Evolutionary conservation across 257 asterid genomes (phyloP).

Genomic region (Fraxinus cuspidata): DNA sequence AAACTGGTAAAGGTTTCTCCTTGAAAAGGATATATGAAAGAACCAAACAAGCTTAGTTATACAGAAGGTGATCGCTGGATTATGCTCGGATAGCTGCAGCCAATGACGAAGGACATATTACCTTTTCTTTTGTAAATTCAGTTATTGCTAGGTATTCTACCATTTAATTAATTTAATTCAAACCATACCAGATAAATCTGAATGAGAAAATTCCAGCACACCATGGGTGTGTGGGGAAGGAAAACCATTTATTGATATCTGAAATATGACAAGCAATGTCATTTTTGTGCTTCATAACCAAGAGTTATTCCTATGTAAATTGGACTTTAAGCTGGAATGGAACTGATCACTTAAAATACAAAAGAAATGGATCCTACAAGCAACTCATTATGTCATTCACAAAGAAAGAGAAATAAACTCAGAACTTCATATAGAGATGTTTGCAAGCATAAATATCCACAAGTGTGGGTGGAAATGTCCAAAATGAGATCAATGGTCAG

Average conservation of each 20-base stretch:
- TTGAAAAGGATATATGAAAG: background rate
- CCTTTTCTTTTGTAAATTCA: background rate
- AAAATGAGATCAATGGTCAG: background rate
- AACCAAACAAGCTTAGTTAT: background rate
- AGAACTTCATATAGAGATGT: background rate
- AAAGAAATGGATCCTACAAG: background rate
- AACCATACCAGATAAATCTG: background rate
- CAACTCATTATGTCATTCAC: background rate
- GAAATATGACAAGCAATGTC: background rate
- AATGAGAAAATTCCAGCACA: background rate
- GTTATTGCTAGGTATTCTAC: background rate
- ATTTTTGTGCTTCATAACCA: background rate
- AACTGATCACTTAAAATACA: background rate
- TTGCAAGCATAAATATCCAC: background rate
- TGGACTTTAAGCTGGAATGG: background rate
- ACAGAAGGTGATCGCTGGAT: background rate
- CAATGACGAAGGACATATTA: background rate
- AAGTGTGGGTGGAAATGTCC: background rate
- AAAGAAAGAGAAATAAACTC: background rate
- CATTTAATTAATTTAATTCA: background rate
- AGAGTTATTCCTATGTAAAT: background rate
- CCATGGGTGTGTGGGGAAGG: background rate
- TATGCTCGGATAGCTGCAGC: background rate
- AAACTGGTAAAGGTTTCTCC: slow-evolving; percentile 3
- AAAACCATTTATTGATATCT: background rate